Base-by-base conservation (phyloP, 2,329 filamentous ascomycete genomes). In the Botryosphaeria agaves region DNA sequence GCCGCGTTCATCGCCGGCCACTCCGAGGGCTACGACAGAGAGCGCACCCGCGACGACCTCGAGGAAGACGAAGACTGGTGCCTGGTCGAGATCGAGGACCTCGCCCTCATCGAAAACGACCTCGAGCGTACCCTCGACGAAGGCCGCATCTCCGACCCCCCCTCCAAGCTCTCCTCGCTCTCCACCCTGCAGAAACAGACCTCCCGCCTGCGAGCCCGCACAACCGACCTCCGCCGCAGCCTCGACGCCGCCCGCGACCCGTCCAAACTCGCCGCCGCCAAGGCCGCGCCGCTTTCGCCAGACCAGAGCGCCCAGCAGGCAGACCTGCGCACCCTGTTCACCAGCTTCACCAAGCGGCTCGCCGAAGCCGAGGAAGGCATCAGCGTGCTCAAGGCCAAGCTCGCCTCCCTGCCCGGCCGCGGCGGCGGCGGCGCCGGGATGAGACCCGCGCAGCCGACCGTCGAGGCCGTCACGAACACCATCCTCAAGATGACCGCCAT, bases 401-500 rank as follows among this genome's bases (percentile, higher is more conserved):
- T 94, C 12, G 76, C 77, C 1, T 65, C 70, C 14, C 55, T 23
- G 29, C 3, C 18, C 26, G 17, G 7, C 15, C 14, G n/a, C 14
- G 8, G 56, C 26, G 53, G 56, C 4, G 59, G 59, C 29, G 49
- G 59, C 3, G 56, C 58, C 25, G 66, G 47, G 17, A 27, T 18
- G 40, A 65, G 19, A 62, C 26, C n/a, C 35, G 65, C 30, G 69
- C 76, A 23, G 4, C 89, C 89, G 0, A 94, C 85, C 0, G 81
- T 94, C 7, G 89, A 94, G 43, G 82, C 83, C 0, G 81, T 98
- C 14, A 76, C 85, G 41, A 81, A 80, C 35, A 98, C 89, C 1
- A 92, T 98, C 40, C 64, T 65, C 34, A 93, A 89, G 47, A 85
- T 98, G 78, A 94, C 85, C 19, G 69, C 64, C 35, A 87, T 94